Base-by-base conservation (phyloP, 2,329 filamentous ascomycete species). In the Penicillium frequentans region DNA sequence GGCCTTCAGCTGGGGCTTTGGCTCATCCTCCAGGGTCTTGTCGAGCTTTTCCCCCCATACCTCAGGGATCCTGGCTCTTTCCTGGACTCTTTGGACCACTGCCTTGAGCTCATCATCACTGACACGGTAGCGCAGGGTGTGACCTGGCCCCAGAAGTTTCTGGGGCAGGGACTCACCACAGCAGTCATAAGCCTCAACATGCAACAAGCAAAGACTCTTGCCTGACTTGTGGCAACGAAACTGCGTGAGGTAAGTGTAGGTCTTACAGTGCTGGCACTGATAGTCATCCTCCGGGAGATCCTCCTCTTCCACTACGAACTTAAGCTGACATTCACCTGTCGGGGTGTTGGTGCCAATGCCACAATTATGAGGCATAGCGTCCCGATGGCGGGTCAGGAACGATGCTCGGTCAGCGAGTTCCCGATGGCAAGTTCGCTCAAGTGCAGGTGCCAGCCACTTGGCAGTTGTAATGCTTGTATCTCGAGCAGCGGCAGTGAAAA, bases 241-340 rank as follows among this genome's bases (percentile, higher is more conserved):
- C 64, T 93, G 88, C 29, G 95, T 96, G 26, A 98, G 81, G 73
- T 93, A 98, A 69, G 89, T 88, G 75, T 93, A 98, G 0, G 89
- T 86, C 74, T 98, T 98, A 84, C 95, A 99, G 75, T 91, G 90
- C 43, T 83, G 83, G 77, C 95, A 98, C 60, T 95, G 90, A 72
- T 96, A 92, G 64, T 97, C 92, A 63, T 98, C 93, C 70, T 99
- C 95, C 3, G 89, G 85, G 1, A 96, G 84, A 66, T 95, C 88
- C 50, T 85, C 80, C 55, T 95, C 88, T 62, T 90, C 84, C 55
- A 90, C 71, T 68, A 86, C 80, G 65, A 90, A 84, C 6, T 77
- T 77, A 52, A 92, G 77, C 1, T 84, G 79, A 63, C 87, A 90
- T 44, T 79, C 71, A 13, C 71, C 70, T 14, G 68, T 60, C 19